Evolutionary conservation across 2,329 filamentous ascomycete species (phyloP), one percentile per base, ranked within the genome.

Genomic region (Phoma sp.): DNA sequence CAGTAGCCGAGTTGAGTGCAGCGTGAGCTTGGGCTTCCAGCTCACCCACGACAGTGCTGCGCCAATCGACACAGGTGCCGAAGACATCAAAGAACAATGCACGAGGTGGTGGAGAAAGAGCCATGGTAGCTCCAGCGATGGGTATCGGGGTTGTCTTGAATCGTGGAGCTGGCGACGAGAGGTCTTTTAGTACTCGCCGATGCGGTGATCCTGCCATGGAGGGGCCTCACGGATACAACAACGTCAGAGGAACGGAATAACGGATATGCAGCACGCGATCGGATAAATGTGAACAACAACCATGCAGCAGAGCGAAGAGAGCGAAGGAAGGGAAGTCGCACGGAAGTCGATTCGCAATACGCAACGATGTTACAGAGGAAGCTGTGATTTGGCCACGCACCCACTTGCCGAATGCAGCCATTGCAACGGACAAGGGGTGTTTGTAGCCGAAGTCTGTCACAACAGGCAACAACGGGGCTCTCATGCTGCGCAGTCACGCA

Each of bases 11-110:
- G 29, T 80, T 80, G 40, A 86, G 78, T 2, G 78, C 77, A 2
- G 64, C 62, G 55, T 73, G 71, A 11, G 84, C 82, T 35, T 80
- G 79, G 9, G 78, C 68, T 23, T 75, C 70, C 42, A 95, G 81
- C 48, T 84, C 83, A 7, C 80, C 76, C 11, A 81, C 83, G 18
- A 95, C 84, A 2, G 86, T 85, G 35, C 79, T 79, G 52, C 89
- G 87, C 89, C 90, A 93, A 78, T 93, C 83, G 40, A 95, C 90
- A 59, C 88, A 85, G 1, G 91, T 95, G 38, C 89, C 89, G 72
- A 93, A 92, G 64, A 91, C 83, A 75, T 92, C 89, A 67, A 91
- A 91, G 48, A 87, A 80, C 30, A 92, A 78, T 7, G 83, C 88
- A 61, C 85, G 85, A 59, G 76, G 75, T 7, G 62, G 51, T 8